Evolutionary conservation across 2,329 filamentous ascomycete genomes (phyloP).

Genomic region (Biscogniauxia marginata): DNA sequence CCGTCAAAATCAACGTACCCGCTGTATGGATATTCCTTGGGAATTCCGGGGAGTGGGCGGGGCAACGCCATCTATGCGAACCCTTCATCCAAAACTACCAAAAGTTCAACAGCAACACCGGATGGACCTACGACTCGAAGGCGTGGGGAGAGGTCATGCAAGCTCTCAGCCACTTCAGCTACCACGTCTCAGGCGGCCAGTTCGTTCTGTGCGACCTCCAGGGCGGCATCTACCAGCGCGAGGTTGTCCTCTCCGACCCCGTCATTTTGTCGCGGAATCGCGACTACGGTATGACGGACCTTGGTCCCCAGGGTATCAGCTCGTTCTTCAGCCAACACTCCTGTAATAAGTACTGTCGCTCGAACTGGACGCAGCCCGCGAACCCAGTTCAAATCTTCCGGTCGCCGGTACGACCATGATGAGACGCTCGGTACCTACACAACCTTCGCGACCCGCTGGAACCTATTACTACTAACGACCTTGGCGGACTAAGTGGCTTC

Average conservation of each 20-base stretch:
- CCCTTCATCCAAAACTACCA: constrained; percentile 42
- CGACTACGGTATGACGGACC: constrained; percentile 40
- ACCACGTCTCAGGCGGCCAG: constrained; percentile 37
- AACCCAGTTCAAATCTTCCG: neutral
- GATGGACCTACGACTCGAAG: constrained; percentile 34
- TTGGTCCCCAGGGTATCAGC: constrained; percentile 38
- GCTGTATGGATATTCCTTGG: constrained; percentile 30
- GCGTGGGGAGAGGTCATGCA: constrained; percentile 39
- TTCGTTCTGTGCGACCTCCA: constrained; percentile 43
- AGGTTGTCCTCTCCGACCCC: constrained; percentile 39
- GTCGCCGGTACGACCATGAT: neutral
- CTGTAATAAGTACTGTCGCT: constrained; percentile 35
- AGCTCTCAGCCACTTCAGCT: constrained; percentile 44
- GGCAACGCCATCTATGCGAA: constrained; percentile 31
- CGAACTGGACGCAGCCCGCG: constrained; percentile 22
- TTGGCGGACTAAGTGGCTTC: no score
- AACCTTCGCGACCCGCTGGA: neutral
- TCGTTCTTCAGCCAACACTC: constrained; percentile 39
- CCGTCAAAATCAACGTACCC: constrained; percentile 37
- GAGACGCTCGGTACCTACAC: neutral
- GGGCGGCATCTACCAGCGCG: constrained; percentile 37
- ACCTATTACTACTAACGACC: neutral
- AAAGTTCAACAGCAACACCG: constrained; percentile 45
- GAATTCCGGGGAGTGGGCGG: constrained; percentile 1
- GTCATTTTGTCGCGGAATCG: constrained; percentile 39